Evolutionary conservation across 345 rosid genomes (phyloP), one percentile per base, ranked within the genome.

Genomic region (Gossypium thurberi): DNA sequence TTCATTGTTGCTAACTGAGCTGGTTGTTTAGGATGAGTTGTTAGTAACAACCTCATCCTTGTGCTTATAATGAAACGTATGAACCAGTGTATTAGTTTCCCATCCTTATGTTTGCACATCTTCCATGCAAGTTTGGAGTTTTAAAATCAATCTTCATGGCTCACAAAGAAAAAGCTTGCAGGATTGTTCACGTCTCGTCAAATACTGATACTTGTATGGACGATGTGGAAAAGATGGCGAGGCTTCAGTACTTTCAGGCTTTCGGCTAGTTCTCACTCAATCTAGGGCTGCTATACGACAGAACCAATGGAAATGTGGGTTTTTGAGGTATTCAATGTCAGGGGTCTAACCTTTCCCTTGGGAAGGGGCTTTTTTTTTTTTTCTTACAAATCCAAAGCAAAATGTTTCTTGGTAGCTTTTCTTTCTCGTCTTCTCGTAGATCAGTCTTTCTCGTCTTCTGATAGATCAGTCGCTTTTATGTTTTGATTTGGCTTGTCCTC

Each of bases 341-440:
- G 25, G 78, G 78, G 67, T 58, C 28, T 0, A 37, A 25, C 56
- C 14, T 8, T 8, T 11, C 21, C 60, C 77, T 78, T 47, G 77
- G 82, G 79, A 78, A 80, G 72, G 77, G 75, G 33, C 57, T 40
- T 40, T 10, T 68, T 68, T 61, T 23, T 61, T 23, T 21, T 61
- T 42, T 10, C 2, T 57, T n/a, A 33, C 26, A 37, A 25, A 46
- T 55, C 61, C 71, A 37, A 72, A 60, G 77, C 79, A 21, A 55
- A 51, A 63, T 68, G 58, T n/a, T 20, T 59, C 63, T 33, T 40
- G 70, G 10, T 12, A 50, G 28, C 47, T 76, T 71, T 44, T 48
- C 61, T 72, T 33, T 58, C 69, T 67, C 60, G 76, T 73, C 70
- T 26, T 53, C 6, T 23, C 60, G 25, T 20, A 53, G 71, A 8